A percentile compares a stretch with the other conserved stretches of the same genome.
These are phyloP conservation scores for Graphilbum ipis-grandicollis DNA, from an alignment of 2,329 filamentous ascomycete species.

Conservation along the genomic window DNA sequence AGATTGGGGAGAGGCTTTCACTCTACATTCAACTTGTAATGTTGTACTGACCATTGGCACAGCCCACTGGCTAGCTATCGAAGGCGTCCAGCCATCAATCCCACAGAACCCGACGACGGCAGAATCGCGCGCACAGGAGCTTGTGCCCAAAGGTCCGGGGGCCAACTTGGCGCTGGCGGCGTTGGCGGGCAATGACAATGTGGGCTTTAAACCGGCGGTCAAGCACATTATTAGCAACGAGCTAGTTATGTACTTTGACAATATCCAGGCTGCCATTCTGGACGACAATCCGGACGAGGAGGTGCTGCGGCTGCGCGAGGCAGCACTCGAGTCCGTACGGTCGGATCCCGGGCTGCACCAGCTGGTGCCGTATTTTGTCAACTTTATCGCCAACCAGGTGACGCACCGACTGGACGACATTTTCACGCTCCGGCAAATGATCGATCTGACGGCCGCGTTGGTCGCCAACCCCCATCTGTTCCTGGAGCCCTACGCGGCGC, in stretches of 20 bases:
- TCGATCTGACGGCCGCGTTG: slow-evolving; percentile 73
- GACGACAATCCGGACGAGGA: slow-evolving; percentile 76
- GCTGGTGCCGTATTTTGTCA: slow-evolving; percentile 88
- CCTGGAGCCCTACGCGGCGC: slow-evolving; percentile 41
- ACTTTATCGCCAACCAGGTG: slow-evolving; percentile 89
- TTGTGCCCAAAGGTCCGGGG: slow-evolving; percentile 77
- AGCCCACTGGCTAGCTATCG: slow-evolving; percentile 96
- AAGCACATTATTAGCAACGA: slow-evolving; percentile 96
- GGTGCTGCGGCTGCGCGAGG: slow-evolving; percentile 53
- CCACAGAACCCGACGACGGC: slow-evolving; percentile 85
- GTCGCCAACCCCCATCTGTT: slow-evolving; percentile 73
- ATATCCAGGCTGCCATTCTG: slow-evolving; percentile 74
- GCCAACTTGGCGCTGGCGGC: slow-evolving; percentile 75
- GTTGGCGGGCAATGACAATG: slow-evolving; percentile 66
- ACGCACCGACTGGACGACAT: slow-evolving; percentile 84
- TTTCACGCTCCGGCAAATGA: slow-evolving; percentile 79
- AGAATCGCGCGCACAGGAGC: slow-evolving; percentile 68
- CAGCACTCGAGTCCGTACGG: slow-evolving; percentile 68
- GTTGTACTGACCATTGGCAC: too few species aligned
- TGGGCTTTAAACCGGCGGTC: slow-evolving; percentile 73
- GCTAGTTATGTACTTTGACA: slow-evolving; percentile 91
- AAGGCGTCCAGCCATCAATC: slow-evolving; percentile 92
- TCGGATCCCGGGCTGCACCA: slow-evolving; percentile 90
- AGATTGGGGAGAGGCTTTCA: too few species aligned
- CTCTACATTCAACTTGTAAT: too few species aligned